Evolutionary conservation across 129 eudicot species (phyloP).

Genomic region (Escallonia rubra): DNA sequence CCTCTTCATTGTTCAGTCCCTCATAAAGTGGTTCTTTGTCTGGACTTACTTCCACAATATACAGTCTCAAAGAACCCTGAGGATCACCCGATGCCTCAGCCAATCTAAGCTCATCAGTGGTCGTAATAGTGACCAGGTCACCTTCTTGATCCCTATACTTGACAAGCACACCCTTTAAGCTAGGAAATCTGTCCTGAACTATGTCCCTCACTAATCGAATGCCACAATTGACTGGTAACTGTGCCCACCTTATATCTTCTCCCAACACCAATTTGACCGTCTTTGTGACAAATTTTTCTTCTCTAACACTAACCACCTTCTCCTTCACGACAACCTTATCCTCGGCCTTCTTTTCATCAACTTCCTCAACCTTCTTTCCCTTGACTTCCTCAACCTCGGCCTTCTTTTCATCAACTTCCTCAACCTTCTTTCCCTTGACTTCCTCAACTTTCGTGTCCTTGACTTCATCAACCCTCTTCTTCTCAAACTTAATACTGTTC

Average conservation of each 20-base stretch:
- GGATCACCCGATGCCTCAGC: slow-evolving; percentile 58
- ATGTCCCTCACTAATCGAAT: slow-evolving; percentile 67
- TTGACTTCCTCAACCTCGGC: slow-evolving; percentile 21
- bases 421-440: slow-evolving; percentile 34
- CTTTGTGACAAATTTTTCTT: slow-evolving; percentile 51
- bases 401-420: too few relatives aligned
- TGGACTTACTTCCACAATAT: slow-evolving; percentile 65
- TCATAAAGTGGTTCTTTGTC: slow-evolving; percentile 82
- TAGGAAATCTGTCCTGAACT: slow-evolving; percentile 69
- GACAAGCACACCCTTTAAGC: slow-evolving; percentile 69
- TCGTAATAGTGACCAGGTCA: slow-evolving; percentile 80
- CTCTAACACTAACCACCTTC: slow-evolving; percentile 48
- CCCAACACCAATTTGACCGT: slow-evolving; percentile 76
- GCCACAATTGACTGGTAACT: slow-evolving; percentile 59
- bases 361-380: slow-evolving; percentile 9
- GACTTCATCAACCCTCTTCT: slow-evolving; percentile 23
- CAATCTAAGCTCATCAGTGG: slow-evolving; percentile 70
- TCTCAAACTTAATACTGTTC: slow-evolving; percentile 31
- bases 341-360: slow-evolving; percentile 8
- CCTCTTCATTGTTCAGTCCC: slow-evolving; percentile 21
- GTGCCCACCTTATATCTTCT: slow-evolving; percentile 89
- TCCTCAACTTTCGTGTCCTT: slow-evolving; percentile 19
- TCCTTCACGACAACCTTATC: slow-evolving; percentile 62
- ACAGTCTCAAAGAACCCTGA: slow-evolving; percentile 56
- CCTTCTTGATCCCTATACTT: slow-evolving; percentile 92